phyloP scores from a whole-genome alignment of 805 yeast species.

The Torulaspora gathmanii region DNA sequence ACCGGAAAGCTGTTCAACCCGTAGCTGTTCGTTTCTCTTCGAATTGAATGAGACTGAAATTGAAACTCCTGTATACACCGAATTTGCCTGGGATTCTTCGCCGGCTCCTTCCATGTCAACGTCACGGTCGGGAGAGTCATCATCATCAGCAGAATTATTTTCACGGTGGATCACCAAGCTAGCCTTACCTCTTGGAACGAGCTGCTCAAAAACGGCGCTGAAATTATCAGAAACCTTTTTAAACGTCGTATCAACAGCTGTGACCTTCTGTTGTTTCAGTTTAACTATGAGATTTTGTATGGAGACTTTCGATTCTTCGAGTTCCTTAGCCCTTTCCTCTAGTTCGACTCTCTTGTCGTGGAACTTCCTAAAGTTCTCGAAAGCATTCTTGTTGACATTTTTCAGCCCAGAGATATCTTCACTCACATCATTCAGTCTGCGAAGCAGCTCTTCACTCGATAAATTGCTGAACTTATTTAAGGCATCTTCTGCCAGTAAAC shows the following conservation, averaged over 20 bases:
- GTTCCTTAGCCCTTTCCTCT: conserved; percentile 58
- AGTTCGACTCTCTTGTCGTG: conserved; percentile 67
- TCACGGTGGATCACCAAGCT: conserved; percentile 57
- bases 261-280: conserved; percentile 72
- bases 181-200: conserved; percentile 84
- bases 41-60: conserved; percentile 88
- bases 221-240: conserved; percentile 70
- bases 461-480: conserved; percentile 46
- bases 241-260: conserved; percentile 76
- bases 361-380: conserved; percentile 74
- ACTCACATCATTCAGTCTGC: conserved; percentile 49
- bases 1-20: conserved; percentile 89
- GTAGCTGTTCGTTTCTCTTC: conserved; percentile 74
- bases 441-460: conserved; percentile 50
- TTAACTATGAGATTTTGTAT: conserved; percentile 67
- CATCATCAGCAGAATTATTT: conserved; percentile 21
- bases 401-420: conserved; percentile 56
- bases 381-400: conserved; percentile 84
- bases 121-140: conserved; percentile 21
- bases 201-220: conserved; percentile 63
- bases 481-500: conserved; percentile 86
- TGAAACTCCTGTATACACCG: conserved; percentile 70
- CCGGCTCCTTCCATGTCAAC: conserved; percentile 20
- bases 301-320: conserved; percentile 64
- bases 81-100: conserved; percentile 16